Base-by-base conservation (phyloP, 2,329 filamentous ascomycete genomes). In the Colletotrichum sp. region DNA sequence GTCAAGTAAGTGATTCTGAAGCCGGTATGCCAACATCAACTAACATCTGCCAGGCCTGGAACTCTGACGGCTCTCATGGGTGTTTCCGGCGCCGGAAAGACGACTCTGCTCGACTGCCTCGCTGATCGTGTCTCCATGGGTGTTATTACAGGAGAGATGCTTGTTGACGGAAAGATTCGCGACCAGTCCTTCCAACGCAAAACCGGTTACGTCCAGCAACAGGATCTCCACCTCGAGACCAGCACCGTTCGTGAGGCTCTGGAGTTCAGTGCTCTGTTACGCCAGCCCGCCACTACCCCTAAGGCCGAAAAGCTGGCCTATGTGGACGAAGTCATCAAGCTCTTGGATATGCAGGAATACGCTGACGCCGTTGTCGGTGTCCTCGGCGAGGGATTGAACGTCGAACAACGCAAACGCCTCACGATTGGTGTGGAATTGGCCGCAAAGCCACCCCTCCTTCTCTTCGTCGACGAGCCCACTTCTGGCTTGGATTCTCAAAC, bases 381-480 rank as follows among this genome's bases (percentile, higher is more conserved):
- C 36, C 89, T 92, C 6, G 93, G 93, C 69, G 92, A 94, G 86
- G 82, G 82, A 1, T 73, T 83, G 5, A 83, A 91, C 76, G 83
- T 85, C 1, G 86, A 88, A 73, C 85, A 88, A 73, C 79, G 86
- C 10, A 88, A 88, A 64, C 90, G 93, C 77, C 87, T 95, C 10
- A 95, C 94, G 0, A 95, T 95, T 75, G 94, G 93, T 80, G 94
- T 95, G 3, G 94, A 96, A 81, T 86, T 96, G 5, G 94, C 93
- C 24, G 94, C 94, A 1, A 94, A 93, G 80, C 94, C 94, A 1
- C 89, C 93, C 52, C 85, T 95, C 4, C 88, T 95, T 64, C 89
- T 95, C 21, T 96, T 95, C 86, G 87, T 95, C 24, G 94, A 96
- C 79, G 94, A 96, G 79, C 94, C 94, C 3, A 95, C 94, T 7